Base-by-base conservation (phyloP, 2,329 filamentous ascomycete genomes). In the Aspergillus fumigatiaffinis region DNA sequence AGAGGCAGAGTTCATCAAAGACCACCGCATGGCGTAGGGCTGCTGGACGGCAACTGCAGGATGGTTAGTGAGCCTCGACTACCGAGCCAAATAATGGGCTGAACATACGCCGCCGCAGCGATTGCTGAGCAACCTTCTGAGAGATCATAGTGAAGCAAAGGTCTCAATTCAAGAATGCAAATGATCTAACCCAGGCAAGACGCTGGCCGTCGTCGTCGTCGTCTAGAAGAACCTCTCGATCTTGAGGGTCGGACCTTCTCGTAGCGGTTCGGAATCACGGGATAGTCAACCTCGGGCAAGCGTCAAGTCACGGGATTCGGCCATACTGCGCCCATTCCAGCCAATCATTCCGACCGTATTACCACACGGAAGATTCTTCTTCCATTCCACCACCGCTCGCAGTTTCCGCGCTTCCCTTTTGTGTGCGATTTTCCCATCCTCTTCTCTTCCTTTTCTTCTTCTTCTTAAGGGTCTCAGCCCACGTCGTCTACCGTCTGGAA, bases 41-140 rank as follows among this genome's bases (percentile, higher is more conserved):
- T 76, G 75, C 66, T 76, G 73, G 64, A 73, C 72, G 70, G 75
- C 75, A 67, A 79, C 78, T 80, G 67, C 41, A 60, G 59, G 50
- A 55, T 32, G 47, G 66, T 68, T 63, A 69, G 66, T 55, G 62
- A 53, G 53, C 57, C 56, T 61, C 55, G 64, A 64, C 63, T 57
- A 52, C 56, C 46, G 32, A 28, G 6, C 28, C 41, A 17, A 38
- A 17, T 26, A n/a, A 14, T 53, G 49, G 49, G 29, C 28, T 44
- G 41, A 23, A 74, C 77, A 63, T 79, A 81, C 79, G 70, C 70
- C 79, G 77, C 71, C 77, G 74, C 68, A 78, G 69, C 59, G 77
- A 77, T 64, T 76, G 75, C 65, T 80, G 77, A 55, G 74, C 72
- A 68, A 78, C 67, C 70, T 78, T 77, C 64, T 79, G 77, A 54